Percentiles rank a stretch among this genome's conserved stretches.
These are phyloP conservation scores for Phaeotremella skinneri DNA, from an alignment of 768 basidiomycete species.

Conservation along the genomic window DNA sequence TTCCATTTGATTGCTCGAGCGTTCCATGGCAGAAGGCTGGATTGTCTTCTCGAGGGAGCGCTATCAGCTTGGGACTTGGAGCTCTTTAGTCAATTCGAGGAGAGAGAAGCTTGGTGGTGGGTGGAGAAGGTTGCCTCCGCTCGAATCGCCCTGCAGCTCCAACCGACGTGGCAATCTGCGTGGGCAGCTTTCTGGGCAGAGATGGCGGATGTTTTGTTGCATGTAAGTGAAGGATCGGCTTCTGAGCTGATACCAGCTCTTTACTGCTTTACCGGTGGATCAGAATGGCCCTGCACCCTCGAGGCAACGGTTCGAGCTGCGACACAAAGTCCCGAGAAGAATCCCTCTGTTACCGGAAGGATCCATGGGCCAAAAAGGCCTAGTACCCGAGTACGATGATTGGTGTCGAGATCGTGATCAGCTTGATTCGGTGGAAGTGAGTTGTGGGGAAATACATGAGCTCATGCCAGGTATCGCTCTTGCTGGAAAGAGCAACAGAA, in stretches of 20 bases:
- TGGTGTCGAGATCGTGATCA: neutral
- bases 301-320: slow-evolving; percentile 22
- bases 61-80: slow-evolving; percentile 24
- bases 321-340: slow-evolving; percentile 30
- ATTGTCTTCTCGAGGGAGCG: slow-evolving; percentile 34
- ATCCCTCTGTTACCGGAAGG: slow-evolving; percentile 8
- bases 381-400: slow-evolving; percentile 12
- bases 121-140: slow-evolving; percentile 17
- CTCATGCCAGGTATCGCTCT: neutral
- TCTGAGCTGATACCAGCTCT: slow-evolving; percentile 6
- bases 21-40: slow-evolving; percentile 24
- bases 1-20: slow-evolving; percentile 1
- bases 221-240: slow-evolving; percentile 10
- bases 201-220: slow-evolving; percentile 16
- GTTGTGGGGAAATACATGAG: neutral
- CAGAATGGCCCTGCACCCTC: neutral
- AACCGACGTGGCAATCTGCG: neutral
- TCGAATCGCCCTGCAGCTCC: neutral
- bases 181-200: slow-evolving; percentile 26
- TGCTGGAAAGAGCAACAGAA: neutral
- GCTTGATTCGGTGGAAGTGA: neutral
- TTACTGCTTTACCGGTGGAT: neutral
- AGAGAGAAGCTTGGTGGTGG: slow-evolving; percentile 38
- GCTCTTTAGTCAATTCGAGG: slow-evolving; percentile 20
- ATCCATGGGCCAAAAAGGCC: neutral